A percentile compares a stretch with the other conserved stretches of the same genome.
Conservation (phyloP, 2,329 filamentous ascomycete genomes). For the Fusarium succisae region DNA sequence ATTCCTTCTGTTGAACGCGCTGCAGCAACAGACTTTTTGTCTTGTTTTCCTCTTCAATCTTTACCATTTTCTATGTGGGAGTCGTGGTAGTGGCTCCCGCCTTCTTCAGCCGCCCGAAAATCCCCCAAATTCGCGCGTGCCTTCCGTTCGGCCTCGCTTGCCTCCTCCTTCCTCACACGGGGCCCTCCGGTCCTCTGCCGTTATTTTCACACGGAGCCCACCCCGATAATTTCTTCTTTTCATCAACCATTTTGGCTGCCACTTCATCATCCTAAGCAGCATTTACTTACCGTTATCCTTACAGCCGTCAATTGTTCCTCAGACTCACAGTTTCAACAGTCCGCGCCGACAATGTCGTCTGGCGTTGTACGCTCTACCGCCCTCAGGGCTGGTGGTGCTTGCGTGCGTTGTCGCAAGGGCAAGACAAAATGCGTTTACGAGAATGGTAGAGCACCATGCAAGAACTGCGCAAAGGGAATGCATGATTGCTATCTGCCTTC, state of each 20-base stretch:
- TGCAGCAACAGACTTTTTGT: neutral
- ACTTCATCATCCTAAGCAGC: neutral
- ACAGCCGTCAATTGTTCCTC: neutral
- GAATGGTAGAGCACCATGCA: constrained; percentile 69
- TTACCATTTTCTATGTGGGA: neutral
- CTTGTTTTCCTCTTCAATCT: neutral
- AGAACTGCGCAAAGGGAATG: constrained; percentile 71
- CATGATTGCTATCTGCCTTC: constrained; percentile 71
- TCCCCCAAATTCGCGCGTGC: constrained; percentile 29
- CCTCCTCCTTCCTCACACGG: constrained; percentile 26
- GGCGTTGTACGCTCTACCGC: constrained; percentile 65
- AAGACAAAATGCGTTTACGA: constrained; percentile 73
- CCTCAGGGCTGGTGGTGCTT: constrained; percentile 68
- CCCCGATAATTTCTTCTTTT: constrained; percentile 29
- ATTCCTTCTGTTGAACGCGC: neutral
- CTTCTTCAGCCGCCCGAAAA: constrained; percentile 28
- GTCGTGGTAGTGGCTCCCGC: constrained; percentile 8
- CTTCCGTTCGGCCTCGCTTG: constrained; percentile 37
- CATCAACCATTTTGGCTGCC: constrained; percentile 19
- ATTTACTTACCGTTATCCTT: constrained; percentile 5
- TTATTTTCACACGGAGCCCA: constrained; percentile 30
- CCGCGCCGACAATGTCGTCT: constrained; percentile 52
- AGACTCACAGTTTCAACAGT: neutral
- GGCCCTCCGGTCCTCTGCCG: constrained; percentile 37
- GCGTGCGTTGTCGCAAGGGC: constrained; percentile 70